These are phyloP conservation scores for Meyerozyma guilliermondii DNA, from an alignment of 1,139 yeast genomes.

Conservation along the genomic window DNA sequence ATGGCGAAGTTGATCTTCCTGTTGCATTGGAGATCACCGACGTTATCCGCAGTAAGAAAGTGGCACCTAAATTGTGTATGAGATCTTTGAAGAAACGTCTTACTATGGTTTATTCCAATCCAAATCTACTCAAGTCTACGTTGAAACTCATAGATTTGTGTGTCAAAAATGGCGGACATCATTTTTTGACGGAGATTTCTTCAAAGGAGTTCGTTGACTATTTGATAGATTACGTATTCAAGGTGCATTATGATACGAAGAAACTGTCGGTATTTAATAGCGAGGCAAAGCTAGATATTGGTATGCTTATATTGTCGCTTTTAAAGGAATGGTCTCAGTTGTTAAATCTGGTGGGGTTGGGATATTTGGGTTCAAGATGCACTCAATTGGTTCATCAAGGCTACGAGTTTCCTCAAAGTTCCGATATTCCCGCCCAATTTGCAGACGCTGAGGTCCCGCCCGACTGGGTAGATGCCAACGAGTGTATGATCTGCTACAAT, in stretches of 20 bases:
- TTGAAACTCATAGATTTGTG: conserved; percentile 79
- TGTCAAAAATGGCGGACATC: conserved; percentile 89
- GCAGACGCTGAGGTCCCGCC: conserved; percentile 94
- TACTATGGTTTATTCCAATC: conserved; percentile 54
- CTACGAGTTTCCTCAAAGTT: conserved; percentile 53
- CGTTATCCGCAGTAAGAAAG: conserved; percentile 74
- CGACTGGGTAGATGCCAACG: conserved; percentile 95
- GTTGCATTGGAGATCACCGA: conserved; percentile 86
- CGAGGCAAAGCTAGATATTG: conserved; percentile 52
- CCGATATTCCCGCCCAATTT: conserved; percentile 35
- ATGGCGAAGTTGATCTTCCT: conserved; percentile 82
- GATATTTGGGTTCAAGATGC: conserved; percentile 61
- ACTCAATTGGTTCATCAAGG: conserved; percentile 58
- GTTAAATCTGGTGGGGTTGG: conserved; percentile 64
- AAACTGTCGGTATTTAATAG: conserved; percentile 25
- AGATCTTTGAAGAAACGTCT: conserved; percentile 72
- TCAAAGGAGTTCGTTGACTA: conserved; percentile 86
- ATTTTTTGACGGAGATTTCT: conserved; percentile 74
- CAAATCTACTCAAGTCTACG: conserved; percentile 71
- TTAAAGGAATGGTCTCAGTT: conserved; percentile 76
- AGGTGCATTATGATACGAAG: conserved; percentile 31
- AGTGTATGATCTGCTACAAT: conserved; percentile 90
- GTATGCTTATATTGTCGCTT: conserved; percentile 53
- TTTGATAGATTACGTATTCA: conserved; percentile 41
- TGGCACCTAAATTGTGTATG: conserved; percentile 84